A percentile compares a stretch with the other conserved stretches of the same genome.
Conservation (phyloP, 2,329 filamentous ascomycete species). For the Cladophialophora immunda region DNA sequence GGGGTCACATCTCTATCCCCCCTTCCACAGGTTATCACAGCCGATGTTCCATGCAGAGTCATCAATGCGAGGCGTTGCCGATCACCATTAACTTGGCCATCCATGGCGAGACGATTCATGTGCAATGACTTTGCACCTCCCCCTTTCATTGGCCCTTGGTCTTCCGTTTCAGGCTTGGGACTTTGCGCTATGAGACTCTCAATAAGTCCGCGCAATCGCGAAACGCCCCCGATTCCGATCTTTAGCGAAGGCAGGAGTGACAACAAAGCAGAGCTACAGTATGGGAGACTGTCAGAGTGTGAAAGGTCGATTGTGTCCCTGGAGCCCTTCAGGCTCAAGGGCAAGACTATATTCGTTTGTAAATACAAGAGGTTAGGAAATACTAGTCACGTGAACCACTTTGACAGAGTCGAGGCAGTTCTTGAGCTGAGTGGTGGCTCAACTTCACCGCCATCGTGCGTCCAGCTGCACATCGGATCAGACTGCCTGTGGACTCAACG, state of each 20-base stretch:
- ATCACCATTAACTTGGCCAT: background rate
- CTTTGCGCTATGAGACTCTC: background rate
- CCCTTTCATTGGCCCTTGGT: background rate
- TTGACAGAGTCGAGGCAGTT: background rate
- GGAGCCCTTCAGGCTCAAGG: no score
- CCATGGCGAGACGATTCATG: background rate
- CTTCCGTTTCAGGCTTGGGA: background rate
- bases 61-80: conserved; percentile 8
- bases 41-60: conserved; percentile 12
- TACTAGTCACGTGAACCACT: no score
- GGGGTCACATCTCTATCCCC: conserved; percentile 1
- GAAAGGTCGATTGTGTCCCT: no score
- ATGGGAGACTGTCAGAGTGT: background rate
- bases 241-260: background rate
- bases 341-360: no score
- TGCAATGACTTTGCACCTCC: background rate
- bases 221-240: background rate
- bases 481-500: background rate
- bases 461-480: background rate
- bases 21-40: background rate
- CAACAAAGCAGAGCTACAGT: background rate
- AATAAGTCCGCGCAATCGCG: background rate
- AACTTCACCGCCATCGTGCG: background rate
- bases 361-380: no score
- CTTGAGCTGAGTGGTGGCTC: background rate